Conservation (phyloP, 2,329 filamentous ascomycete species). For the Fusarium fujikuroi region DNA sequence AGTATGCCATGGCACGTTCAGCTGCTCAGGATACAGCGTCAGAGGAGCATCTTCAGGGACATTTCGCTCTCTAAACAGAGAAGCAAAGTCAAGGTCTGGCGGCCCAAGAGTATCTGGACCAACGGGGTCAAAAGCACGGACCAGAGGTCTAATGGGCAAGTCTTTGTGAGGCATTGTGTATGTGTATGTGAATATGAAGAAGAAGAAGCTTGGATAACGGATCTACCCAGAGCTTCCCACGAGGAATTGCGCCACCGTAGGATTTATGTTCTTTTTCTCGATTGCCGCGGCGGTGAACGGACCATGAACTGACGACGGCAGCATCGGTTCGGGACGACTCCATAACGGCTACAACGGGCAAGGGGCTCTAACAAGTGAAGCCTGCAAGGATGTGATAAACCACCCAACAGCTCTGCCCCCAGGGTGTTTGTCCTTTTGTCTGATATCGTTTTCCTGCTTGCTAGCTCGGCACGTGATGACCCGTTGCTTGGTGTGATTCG, state of each 20-base stretch:
- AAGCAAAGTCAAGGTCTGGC: constrained; percentile 8
- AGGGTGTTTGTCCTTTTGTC: not conserved
- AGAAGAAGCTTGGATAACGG: not conserved
- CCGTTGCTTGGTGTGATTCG: not conserved
- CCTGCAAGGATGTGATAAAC: not conserved
- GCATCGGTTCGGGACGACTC: constrained; percentile 20
- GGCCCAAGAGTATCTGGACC: not conserved
- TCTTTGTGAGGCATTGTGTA: constrained; percentile 20
- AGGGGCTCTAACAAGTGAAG: not conserved
- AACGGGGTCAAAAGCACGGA: constrained; percentile 8
- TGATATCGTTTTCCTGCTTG: not conserved
- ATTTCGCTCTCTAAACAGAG: not conserved
- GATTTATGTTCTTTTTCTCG: constrained; percentile 4
- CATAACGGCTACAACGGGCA: constrained; percentile 21
- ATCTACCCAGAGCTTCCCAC: not conserved
- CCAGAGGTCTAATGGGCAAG: constrained; percentile 9
- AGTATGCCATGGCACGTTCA: constrained; percentile 10
- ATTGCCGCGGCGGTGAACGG: constrained; percentile 20
- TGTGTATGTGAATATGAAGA: not conserved
- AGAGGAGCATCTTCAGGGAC: constrained; percentile 9
- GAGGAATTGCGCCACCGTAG: not conserved
- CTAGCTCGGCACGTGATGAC: constrained; percentile 8
- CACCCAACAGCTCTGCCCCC: not conserved
- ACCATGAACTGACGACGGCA: constrained; percentile 19
- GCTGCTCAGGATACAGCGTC: not conserved